Base-by-base conservation (phyloP, 2,329 filamentous ascomycete genomes). In the Lachnellula subtilissima region DNA sequence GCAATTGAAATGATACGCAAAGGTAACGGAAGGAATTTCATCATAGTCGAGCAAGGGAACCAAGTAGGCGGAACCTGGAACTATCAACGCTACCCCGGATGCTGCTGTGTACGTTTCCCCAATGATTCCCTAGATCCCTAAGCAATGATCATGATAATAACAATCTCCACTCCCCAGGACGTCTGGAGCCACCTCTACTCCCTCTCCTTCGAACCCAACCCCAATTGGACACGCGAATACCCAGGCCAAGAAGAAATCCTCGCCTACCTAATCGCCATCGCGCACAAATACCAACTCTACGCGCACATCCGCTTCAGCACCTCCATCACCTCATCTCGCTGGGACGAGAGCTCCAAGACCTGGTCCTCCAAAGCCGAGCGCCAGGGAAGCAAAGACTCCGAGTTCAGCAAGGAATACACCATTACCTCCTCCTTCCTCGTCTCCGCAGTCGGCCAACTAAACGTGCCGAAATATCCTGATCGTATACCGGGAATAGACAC, bases 221-320 rank as follows among this genome's bases (percentile, higher is more conserved):
- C 79, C 3, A 73, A 78, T 60, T 84, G 82, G 82, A 77, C 78
- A 0, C 69, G 80, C 35, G 74, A 80, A 52, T 85, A 83, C 62
- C 78, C 82, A 0, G 78, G 79, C 0, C 82, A 85, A 61, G 79
- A 83, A 64, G 82, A 85, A 64, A 82, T 85, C 19, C 71, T 78
- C 69, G 71, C 72, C 17, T 84, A 85, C 60, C 72, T 85, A 2
- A 73, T 76, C 48, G 68, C 70, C 1, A 71, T 83, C 12, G 81
- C 81, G 1, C 72, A 78, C 59, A 79, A 83, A 58, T 79, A 78
- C 62, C 69, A 76, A 4, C 73, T 85, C 0, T 81, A 79, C 65
- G 75, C 75, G 52, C 78, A 84, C 64, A 78, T 84, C 39, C 75
- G 80, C 1, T 84, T 85, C 71, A 82, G 80, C 62, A 79, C 77